Evolutionary conservation across 176 grass and related monocot species (phyloP).

Genomic region (Tillandsia fasciculata): DNA sequence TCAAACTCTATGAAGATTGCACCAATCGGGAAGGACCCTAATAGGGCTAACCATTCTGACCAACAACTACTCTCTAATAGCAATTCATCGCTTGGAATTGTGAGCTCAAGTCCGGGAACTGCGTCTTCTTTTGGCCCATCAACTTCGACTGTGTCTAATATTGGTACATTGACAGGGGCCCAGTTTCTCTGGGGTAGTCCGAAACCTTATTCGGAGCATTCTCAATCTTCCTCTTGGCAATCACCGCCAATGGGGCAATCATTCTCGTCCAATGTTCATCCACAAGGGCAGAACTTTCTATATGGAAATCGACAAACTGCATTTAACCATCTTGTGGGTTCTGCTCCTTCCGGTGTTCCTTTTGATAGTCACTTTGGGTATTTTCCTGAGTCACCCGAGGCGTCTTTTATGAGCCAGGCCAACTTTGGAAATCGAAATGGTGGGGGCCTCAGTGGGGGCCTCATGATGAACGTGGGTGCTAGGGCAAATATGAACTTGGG

Average conservation of each 20-base stretch:
- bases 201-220: constrained; percentile 67
- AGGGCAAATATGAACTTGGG: constrained; percentile 31
- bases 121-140: constrained; percentile 14
- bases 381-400: constrained; percentile 58
- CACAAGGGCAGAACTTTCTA: constrained; percentile 47
- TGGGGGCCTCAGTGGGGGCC: constrained; percentile 24
- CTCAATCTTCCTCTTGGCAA: constrained; percentile 57
- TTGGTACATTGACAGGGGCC: constrained; percentile 55
- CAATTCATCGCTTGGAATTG: constrained; percentile 34
- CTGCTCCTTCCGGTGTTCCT: constrained; percentile 73
- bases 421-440: constrained; percentile 44
- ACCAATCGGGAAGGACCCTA: constrained; percentile 80
- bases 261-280: constrained; percentile 36
- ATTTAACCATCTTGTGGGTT: constrained; percentile 61
- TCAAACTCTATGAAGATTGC: constrained; percentile 67
- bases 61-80: constrained; percentile 36
- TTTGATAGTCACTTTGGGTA: constrained; percentile 77
- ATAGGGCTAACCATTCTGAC: constrained; percentile 40
- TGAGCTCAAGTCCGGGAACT: constrained; percentile 49
- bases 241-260: constrained; percentile 35
- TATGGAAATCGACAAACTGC: constrained; percentile 39
- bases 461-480: constrained; percentile 52
- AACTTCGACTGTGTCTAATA: constrained; percentile 9
- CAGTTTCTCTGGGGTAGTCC: constrained; percentile 98
- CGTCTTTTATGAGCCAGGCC: constrained; percentile 52